These are phyloP conservation scores for Parietichytrium sp. DNA, from an alignment of 108 stramenopile species.

Conservation along the genomic window DNA sequence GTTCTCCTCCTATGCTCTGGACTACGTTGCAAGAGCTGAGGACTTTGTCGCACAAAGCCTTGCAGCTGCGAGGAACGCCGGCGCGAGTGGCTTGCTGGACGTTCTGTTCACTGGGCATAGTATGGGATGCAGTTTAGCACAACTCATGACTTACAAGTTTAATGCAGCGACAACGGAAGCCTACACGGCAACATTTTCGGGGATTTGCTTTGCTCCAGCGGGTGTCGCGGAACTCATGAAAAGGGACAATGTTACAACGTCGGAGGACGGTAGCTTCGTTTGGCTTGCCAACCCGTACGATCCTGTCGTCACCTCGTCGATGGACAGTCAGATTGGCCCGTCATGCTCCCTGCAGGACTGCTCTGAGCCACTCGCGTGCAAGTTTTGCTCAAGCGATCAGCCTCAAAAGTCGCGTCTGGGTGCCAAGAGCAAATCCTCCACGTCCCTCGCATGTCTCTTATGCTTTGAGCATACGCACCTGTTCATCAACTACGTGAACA, in stretches of 20 bases:
- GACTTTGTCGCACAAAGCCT: not conserved
- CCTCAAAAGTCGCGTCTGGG: too few relatives aligned
- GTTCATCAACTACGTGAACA: too few relatives aligned
- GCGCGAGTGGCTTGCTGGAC: not conserved
- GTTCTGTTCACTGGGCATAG: slow-evolving; percentile 31
- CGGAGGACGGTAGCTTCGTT: not conserved
- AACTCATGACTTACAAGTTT: slow-evolving; percentile 11
- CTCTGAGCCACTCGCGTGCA: too few relatives aligned
- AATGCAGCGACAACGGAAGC: not conserved
- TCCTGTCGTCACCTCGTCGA: not conserved
- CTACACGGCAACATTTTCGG: not conserved
- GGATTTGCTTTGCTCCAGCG: not conserved
- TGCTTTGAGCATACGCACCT: too few relatives aligned
- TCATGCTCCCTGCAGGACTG: too few relatives aligned
- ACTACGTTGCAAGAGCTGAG: not conserved
- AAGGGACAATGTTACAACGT: not conserved
- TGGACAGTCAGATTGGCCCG: not conserved
- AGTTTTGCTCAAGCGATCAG: too few relatives aligned
- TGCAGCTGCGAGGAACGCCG: not conserved
- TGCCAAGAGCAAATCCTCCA: too few relatives aligned
- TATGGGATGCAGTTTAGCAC: not conserved
- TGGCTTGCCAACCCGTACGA: not conserved
- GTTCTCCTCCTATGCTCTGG: not conserved
- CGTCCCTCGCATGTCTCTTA: too few relatives aligned
- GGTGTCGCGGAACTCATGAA: not conserved